Conservation (phyloP, 805 yeast genomes). For the Cyberlindnera mississippiensis region DNA sequence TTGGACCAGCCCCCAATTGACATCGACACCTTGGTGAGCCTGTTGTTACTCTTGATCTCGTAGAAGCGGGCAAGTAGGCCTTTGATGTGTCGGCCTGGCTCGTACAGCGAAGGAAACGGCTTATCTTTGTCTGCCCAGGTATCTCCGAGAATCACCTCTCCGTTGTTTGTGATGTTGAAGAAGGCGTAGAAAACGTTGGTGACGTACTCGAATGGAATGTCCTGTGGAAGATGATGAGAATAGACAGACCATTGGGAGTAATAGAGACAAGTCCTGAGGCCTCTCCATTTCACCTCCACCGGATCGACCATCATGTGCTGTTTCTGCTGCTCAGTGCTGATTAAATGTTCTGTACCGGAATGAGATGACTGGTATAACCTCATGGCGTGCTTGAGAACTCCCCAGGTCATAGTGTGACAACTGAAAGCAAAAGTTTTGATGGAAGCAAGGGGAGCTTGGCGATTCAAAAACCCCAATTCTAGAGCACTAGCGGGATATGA, state of each 20-base stretch:
- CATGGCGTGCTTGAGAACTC: not conserved
- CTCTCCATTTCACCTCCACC: not conserved
- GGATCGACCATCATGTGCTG: not conserved
- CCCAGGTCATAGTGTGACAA: not conserved
- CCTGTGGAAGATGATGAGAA: constrained; percentile 52
- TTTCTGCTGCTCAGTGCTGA: not conserved
- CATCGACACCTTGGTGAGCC: constrained; percentile 53
- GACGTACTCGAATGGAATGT: constrained; percentile 52
- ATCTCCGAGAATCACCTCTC: constrained; percentile 38
- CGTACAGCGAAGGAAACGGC: constrained; percentile 17
- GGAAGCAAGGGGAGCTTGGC: not conserved
- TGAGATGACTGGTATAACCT: not conserved
- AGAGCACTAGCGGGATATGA: no score
- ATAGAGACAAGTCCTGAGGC: constrained; percentile 36
- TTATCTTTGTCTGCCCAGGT: constrained; percentile 59
- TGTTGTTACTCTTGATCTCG: constrained; percentile 39
- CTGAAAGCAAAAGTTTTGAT: not conserved
- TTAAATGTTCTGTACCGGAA: no score
- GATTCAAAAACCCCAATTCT: no score
- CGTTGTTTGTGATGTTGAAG: constrained; percentile 38
- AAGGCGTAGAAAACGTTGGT: constrained; percentile 82
- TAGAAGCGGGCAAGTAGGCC: constrained; percentile 51
- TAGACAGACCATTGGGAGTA: constrained; percentile 65
- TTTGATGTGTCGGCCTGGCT: constrained; percentile 19
- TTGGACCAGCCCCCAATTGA: constrained; percentile 84